These are phyloP conservation scores for Camptophora hylomeconis DNA, from an alignment of 2,329 filamentous ascomycete genomes.

Conservation along the genomic window DNA sequence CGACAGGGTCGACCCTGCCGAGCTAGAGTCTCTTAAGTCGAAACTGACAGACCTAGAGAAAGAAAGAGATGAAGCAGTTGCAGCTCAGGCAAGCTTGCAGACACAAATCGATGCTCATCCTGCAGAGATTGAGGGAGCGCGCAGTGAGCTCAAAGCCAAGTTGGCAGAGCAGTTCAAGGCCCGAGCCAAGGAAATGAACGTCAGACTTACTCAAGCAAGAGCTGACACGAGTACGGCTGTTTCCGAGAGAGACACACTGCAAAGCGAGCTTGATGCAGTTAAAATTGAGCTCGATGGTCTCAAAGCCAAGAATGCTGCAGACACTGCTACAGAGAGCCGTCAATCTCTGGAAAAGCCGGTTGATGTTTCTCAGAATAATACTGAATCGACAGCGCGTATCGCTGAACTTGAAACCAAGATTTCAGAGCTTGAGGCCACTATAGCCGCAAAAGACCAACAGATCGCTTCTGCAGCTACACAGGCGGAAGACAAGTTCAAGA, in stretches of 20 bases:
- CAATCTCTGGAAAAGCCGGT: constrained; percentile 40
- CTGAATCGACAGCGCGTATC: constrained; percentile 4
- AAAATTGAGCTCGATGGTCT: constrained; percentile 54
- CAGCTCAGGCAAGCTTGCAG: constrained; percentile 28
- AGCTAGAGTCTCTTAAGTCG: constrained; percentile 79
- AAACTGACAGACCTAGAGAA: constrained; percentile 53
- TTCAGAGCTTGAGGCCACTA: constrained; percentile 35
- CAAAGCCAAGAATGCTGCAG: constrained; percentile 28
- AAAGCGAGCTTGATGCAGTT: constrained; percentile 51
- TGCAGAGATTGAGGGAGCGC: constrained; percentile 32
- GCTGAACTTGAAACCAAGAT: constrained; percentile 46
- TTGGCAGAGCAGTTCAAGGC: constrained; percentile 41
- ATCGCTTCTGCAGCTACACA: constrained; percentile 31
- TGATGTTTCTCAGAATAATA: constrained; percentile 21
- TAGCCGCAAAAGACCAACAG: constrained; percentile 38
- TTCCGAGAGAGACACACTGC: constrained; percentile 55
- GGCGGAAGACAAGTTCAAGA: constrained; percentile 35
- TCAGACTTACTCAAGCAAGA: constrained; percentile 43
- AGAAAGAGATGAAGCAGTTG: constrained; percentile 53
- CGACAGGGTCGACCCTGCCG: constrained; percentile 83
- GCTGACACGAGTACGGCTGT: constrained; percentile 32
- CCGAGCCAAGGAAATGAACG: constrained; percentile 50
- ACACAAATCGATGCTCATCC: constrained; percentile 36
- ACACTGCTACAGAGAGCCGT: constrained; percentile 15
- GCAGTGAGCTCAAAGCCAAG: constrained; percentile 36